Evolutionary conservation across 1,284 basidiomycete species (phyloP), one percentile per base, ranked within the genome.

Genomic region (Rhodotorula sp.): DNA sequence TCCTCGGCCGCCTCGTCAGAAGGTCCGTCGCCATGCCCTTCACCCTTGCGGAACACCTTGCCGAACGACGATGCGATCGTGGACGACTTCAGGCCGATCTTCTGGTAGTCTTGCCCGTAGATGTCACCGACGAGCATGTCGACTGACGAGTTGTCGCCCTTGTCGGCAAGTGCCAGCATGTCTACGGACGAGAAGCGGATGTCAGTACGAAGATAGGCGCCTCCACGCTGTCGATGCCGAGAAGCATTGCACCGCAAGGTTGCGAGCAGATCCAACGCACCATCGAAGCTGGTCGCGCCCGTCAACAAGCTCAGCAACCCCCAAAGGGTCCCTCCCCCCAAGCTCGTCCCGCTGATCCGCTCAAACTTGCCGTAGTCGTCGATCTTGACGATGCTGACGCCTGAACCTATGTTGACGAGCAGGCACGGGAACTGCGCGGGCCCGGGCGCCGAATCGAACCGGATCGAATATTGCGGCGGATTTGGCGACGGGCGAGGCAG

Each of bases 101-200:
- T 91, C 81, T 86, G 89, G 82, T 96, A 95, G 83, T 96, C 95
- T 77, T 91, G 89, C 80, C 99, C 99, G 61, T 79, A 79, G 77
- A 99, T 99, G 84, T 99, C 97, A 45, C 96, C 95, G 57, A 99
- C 96, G 64, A 99, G 89, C 96, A 99, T 99, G 82, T 99, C 97
- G 45, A 99, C 96, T 12, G 87, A 87, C 59, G 90, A 87, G 80
- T 99, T 98, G 84, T 98, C 93, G 54, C 97, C 97, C 79, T 87
- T 83, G 82, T 98, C 95, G 0, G 94, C 97, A 42, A 99, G 85
- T 21, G 89, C 87, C 72, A 99, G 85, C 96, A 99, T 99, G 82
- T 99, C 96, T 97, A 84, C 9, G 12, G 61, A 25, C 7, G 9
- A 12, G 23, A 45, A 42, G 4, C 14, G 17, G 34, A 34, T 34